phyloP scores from a whole-genome alignment of 2,329 filamentous ascomycete genomes.

The Lecanicillium sp. region DNA sequence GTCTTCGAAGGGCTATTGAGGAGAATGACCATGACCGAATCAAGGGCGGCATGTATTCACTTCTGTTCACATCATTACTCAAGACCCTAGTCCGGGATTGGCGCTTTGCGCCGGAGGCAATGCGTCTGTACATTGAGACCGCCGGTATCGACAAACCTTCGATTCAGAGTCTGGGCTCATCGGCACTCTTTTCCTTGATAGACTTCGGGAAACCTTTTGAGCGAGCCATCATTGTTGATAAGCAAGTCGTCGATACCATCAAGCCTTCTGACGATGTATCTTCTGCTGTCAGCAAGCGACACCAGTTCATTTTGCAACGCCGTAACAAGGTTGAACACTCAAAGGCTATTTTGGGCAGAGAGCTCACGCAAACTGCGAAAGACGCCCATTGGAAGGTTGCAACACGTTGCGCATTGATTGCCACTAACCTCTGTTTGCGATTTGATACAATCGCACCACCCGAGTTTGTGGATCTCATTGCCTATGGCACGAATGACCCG shows the following conservation, averaged over 20 bases:
- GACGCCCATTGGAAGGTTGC: slow-evolving; percentile 95
- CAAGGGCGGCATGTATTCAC: slow-evolving; percentile 86
- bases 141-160: slow-evolving; percentile 88
- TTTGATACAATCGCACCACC: slow-evolving; percentile 80
- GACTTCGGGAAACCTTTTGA: slow-evolving; percentile 89
- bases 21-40: slow-evolving; percentile 81
- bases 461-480: slow-evolving; percentile 75
- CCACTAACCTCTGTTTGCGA: slow-evolving; percentile 82
- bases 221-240: slow-evolving; percentile 73
- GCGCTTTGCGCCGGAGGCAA: slow-evolving; percentile 86
- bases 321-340: slow-evolving; percentile 71
- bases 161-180: slow-evolving; percentile 79
- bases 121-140: slow-evolving; percentile 83
- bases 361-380: slow-evolving; percentile 69
- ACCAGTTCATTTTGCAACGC: slow-evolving; percentile 66
- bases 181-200: slow-evolving; percentile 75
- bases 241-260: slow-evolving; percentile 61
- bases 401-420: slow-evolving; percentile 79
- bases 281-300: slow-evolving; percentile 48
- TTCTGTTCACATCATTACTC: slow-evolving; percentile 80
- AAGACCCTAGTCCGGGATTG: slow-evolving; percentile 88
- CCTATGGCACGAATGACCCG: slow-evolving; percentile 75
- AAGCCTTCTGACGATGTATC: slow-evolving; percentile 58
- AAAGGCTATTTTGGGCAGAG: slow-evolving; percentile 71
- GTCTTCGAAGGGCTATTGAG: slow-evolving; percentile 69